Evolutionary conservation across 169 alveolate genomes (phyloP).

Genomic region (Cystoisospora suis): DNA sequence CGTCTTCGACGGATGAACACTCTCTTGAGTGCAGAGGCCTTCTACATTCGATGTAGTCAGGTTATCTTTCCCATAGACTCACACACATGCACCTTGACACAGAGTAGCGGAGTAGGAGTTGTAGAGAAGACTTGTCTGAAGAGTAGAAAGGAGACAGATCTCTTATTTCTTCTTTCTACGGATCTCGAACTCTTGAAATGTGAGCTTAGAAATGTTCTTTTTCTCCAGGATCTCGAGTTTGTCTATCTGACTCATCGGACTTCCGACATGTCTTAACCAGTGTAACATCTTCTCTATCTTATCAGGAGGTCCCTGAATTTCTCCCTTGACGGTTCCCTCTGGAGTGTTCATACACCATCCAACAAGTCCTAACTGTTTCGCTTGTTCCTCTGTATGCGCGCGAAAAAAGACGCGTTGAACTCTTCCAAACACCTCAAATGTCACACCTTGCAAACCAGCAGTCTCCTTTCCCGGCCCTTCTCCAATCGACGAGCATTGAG

Average conservation of each 20-base stretch:
- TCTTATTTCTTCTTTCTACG: neutral
- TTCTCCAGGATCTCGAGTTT: neutral
- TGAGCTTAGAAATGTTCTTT: neutral
- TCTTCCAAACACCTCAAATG: slow-evolving; percentile 39
- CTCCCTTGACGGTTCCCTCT: slow-evolving; percentile 35
- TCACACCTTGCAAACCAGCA: too few species aligned
- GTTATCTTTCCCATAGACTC: too few species aligned
- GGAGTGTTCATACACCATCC: slow-evolving; percentile 30
- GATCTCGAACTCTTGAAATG: neutral
- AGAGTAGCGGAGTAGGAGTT: too few species aligned
- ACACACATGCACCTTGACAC: too few species aligned
- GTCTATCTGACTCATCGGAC: slow-evolving; percentile 22
- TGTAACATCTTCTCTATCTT: neutral
- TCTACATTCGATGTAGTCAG: too few species aligned
- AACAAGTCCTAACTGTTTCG: slow-evolving; percentile 7
- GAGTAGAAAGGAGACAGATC: too few species aligned
- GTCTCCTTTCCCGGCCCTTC: too few species aligned
- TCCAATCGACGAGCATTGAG: too few species aligned
- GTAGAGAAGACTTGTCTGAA: too few species aligned
- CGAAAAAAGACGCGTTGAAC: slow-evolving; percentile 48
- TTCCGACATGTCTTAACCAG: slow-evolving; percentile 22
- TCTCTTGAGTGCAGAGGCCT: too few species aligned
- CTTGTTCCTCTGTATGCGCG: slow-evolving; percentile 28
- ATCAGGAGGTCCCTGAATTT: neutral
- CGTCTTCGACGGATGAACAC: too few species aligned